Evolutionary conservation across 768 basidiomycete species (phyloP).

Genomic region (Lactarius hatsudake): DNA sequence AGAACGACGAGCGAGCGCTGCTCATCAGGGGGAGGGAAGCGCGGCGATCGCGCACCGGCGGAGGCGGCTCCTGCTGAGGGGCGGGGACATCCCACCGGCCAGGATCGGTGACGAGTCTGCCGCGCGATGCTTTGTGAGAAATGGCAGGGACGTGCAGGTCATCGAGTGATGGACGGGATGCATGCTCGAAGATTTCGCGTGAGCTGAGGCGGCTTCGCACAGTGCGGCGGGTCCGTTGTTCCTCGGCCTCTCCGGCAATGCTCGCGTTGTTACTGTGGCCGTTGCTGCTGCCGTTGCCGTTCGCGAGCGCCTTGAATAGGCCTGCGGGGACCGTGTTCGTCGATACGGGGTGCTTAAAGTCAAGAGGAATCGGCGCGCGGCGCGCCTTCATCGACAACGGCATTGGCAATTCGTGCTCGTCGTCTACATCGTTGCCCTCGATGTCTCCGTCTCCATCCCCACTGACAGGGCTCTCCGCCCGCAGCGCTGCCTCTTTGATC

Average conservation of each 20-base stretch:
- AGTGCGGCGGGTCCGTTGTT: constrained; percentile 61
- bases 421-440: constrained; percentile 18
- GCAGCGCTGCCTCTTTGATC: constrained; percentile 1
- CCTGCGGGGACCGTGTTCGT: constrained; percentile 83
- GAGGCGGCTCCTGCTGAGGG: constrained; percentile 42
- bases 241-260: constrained; percentile 41
- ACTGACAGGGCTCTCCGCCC: constrained; percentile 1
- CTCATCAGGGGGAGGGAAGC: constrained; percentile 42
- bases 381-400: constrained; percentile 43
- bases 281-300: constrained; percentile 22
- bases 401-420: constrained; percentile 34
- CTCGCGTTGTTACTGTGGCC: constrained; percentile 25
- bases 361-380: constrained; percentile 75
- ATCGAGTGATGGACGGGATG: constrained; percentile 70
- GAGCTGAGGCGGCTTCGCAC: constrained; percentile 79
- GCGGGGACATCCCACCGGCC: constrained; percentile 37
- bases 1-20: constrained; percentile 47
- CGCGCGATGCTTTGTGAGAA: constrained; percentile 54
- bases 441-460: constrained; percentile 23
- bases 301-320: constrained; percentile 76
- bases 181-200: constrained; percentile 68
- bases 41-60: constrained; percentile 27
- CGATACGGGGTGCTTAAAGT: constrained; percentile 64
- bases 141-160: constrained; percentile 70
- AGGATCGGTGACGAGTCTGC: constrained; percentile 59